Evolutionary conservation across 2,329 filamentous ascomycete species (phyloP), one percentile per base, ranked within the genome.

Genomic region (Fusarium vanettenii): DNA sequence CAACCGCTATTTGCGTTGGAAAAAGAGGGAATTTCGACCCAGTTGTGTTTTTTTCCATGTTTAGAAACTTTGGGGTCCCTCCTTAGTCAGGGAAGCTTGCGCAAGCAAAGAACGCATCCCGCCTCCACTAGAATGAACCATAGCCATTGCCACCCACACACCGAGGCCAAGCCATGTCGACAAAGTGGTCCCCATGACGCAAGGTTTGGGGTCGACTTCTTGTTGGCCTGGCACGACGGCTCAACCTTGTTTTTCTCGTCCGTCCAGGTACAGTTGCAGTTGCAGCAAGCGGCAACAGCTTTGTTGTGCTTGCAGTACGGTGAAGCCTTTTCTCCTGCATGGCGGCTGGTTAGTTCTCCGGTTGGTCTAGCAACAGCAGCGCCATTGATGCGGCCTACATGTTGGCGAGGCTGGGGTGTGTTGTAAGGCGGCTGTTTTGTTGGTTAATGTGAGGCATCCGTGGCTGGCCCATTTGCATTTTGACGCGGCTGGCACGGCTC

Each of bases 31-130:
- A 45, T 29, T 13, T 29, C 6, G 57, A 60, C 37, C 37, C 57
- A 45, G 25, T 60, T 11, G 29, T 60, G n/a, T 22, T 22, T 13
- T 25, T 14, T 25, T 20, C 27, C 50, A 55, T n/a, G 43, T 56
- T 64, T 69, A 61, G 59, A 61, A 61, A 61, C 59, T 45, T 43
- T 7, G 59, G 56, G 56, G 31, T 59, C 39, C 16, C 52, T 52
- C 4, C 27, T 68, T 73, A 69, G 43, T 65, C 27, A 71, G 63
- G 60, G 43, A 39, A 57, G 71, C 71, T 74, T 74, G 72, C 72
- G 72, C 72, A 74, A 74, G 74, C 71, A 55, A 31, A 31, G 16
- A 18, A 55, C n/a, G 50, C 56, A 33, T 31, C 71, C 67, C 71
- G 71, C 73, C 71, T 48, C 66, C 66, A 68, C 57, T 59, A 59